phyloP scores from a whole-genome alignment of 2,329 filamentous ascomycete genomes.

The Ceratocystis cubensis region DNA sequence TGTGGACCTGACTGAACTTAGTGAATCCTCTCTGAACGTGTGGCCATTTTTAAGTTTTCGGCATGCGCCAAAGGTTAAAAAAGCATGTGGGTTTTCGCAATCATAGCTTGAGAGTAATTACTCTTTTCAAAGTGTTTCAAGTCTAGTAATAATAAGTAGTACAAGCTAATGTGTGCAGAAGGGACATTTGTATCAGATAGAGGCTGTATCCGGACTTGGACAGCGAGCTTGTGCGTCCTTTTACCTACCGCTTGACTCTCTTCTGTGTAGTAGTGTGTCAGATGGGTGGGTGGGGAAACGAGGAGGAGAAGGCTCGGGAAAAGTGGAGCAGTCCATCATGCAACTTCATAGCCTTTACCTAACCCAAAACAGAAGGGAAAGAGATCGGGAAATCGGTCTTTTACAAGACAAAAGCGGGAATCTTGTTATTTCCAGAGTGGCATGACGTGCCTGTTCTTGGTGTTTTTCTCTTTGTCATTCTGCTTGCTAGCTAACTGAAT shows the following conservation, averaged over 20 bases:
- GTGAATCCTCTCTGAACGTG: background rate
- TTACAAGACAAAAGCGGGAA: background rate
- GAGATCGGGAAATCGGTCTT: background rate
- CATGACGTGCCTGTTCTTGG: background rate
- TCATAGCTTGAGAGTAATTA: background rate
- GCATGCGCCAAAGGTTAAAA: background rate
- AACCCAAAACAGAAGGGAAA: background rate
- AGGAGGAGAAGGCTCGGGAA: background rate
- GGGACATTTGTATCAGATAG: too few relatives aligned
- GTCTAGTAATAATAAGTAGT: too few relatives aligned
- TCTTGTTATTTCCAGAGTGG: background rate
- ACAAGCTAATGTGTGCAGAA: too few relatives aligned
- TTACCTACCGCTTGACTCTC: background rate
- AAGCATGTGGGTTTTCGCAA: background rate
- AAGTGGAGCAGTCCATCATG: background rate
- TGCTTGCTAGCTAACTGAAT: background rate
- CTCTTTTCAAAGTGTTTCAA: too few relatives aligned
- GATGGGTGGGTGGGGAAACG: background rate
- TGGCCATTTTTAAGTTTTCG: background rate
- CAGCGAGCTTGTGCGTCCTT: background rate
- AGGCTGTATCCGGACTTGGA: too few relatives aligned
- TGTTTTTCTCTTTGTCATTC: background rate
- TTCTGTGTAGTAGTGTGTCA: constrained; percentile 2
- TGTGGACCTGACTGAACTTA: background rate
- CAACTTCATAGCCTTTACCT: background rate